phyloP scores from a whole-genome alignment of 2,329 filamentous ascomycete genomes.

The Calonectria pseudoreteaudii region DNA sequence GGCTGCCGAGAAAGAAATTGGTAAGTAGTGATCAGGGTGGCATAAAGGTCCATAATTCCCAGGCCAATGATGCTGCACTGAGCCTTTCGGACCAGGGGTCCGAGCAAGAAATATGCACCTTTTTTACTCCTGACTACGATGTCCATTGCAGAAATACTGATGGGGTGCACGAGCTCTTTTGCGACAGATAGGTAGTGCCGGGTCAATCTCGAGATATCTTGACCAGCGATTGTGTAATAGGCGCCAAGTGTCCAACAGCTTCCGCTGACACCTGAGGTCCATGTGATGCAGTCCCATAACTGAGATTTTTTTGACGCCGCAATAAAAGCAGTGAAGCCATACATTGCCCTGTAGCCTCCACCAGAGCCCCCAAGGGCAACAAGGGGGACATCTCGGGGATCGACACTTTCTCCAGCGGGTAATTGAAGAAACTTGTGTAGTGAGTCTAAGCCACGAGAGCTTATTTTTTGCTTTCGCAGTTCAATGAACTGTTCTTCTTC shows the following conservation, averaged over 20 bases:
- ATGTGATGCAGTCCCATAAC: conserved; percentile 37
- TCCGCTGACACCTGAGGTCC: conserved; percentile 38
- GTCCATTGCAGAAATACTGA: conserved; percentile 34
- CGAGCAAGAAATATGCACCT: conserved; percentile 36
- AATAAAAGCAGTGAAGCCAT: conserved; percentile 38
- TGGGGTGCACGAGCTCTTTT: conserved; percentile 33
- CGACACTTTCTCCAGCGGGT: conserved; percentile 14
- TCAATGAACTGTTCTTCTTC: conserved; percentile 30
- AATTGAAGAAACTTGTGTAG: conserved; percentile 29
- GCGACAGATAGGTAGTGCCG: conserved; percentile 35
- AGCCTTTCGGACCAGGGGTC: conserved; percentile 35
- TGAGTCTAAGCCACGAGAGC: conserved; percentile 23
- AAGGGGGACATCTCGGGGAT: conserved; percentile 35
- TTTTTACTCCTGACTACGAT: conserved; percentile 29
- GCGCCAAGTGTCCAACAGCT: conserved; percentile 40
- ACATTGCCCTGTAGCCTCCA: conserved; percentile 40
- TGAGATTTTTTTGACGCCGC: conserved; percentile 24
- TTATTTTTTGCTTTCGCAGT: conserved; percentile 26
- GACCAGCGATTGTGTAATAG: conserved; percentile 39
- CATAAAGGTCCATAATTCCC: conserved; percentile 40
- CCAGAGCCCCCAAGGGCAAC: conserved; percentile 37
- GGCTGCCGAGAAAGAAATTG: conserved; percentile 30
- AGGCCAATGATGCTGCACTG: conserved; percentile 38
- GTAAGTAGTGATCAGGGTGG: conserved; percentile 33
- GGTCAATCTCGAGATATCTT: conserved; percentile 23